These are phyloP conservation scores for Durio zibethinus DNA, from an alignment of 345 rosid species.

Conservation along the genomic window DNA sequence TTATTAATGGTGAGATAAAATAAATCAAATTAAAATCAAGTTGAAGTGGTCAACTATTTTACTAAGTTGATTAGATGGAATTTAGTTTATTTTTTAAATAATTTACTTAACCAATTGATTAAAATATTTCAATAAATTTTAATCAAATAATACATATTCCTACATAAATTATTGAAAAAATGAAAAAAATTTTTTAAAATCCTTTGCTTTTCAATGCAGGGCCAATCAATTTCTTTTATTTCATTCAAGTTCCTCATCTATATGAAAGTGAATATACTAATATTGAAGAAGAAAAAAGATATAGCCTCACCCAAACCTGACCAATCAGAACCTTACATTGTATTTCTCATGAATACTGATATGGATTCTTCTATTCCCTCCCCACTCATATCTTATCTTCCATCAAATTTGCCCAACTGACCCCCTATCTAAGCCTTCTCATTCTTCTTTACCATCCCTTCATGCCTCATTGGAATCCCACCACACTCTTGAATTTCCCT, in stretches of 20 bases:
- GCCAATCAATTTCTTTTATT: not conserved
- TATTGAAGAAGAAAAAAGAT: constrained; percentile 16
- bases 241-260: not conserved
- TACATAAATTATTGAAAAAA: too few species aligned
- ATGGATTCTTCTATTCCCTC: constrained; percentile 14
- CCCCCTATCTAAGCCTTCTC: not conserved
- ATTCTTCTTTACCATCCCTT: not conserved
- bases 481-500: too few species aligned
- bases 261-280: not conserved
- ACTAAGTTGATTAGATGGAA: too few species aligned
- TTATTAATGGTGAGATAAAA: not conserved
- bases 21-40: too few species aligned
- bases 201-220: too few species aligned
- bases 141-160: too few species aligned
- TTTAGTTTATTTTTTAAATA: too few species aligned
- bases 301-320: constrained; percentile 49
- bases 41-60: too few species aligned
- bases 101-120: too few species aligned
- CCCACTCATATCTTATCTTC: constrained; percentile 17
- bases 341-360: constrained; percentile 26
- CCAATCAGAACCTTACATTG: constrained; percentile 64
- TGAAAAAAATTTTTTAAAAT: too few species aligned
- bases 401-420: not conserved
- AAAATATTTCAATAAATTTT: too few species aligned
- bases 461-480: not conserved